A percentile compares a stretch with the other conserved stretches of the same genome.
These are phyloP conservation scores for Eucalyptus shirleyi DNA, from an alignment of 345 rosid genomes.

Conservation along the genomic window DNA sequence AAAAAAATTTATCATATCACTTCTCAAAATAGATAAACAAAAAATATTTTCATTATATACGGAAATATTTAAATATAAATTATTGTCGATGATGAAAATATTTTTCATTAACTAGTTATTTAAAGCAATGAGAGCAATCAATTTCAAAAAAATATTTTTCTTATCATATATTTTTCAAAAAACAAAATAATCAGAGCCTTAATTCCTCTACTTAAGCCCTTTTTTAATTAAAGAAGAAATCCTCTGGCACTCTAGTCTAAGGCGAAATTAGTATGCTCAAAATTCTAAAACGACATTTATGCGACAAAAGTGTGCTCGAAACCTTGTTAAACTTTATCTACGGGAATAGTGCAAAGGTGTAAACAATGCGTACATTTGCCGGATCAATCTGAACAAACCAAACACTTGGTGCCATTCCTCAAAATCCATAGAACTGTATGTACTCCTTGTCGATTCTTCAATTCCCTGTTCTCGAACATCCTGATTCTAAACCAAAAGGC, in stretches of 20 bases:
- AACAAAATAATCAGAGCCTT: neutral
- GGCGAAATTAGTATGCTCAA: neutral
- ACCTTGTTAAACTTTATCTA: neutral
- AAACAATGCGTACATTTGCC: neutral
- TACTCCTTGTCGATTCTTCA: neutral
- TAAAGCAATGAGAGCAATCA: too few relatives aligned
- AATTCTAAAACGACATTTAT: neutral
- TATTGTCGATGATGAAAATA: too few relatives aligned
- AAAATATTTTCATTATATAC: too few relatives aligned
- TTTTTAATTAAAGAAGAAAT: neutral
- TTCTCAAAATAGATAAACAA: too few relatives aligned
- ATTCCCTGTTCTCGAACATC: neutral
- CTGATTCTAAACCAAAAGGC: neutral
- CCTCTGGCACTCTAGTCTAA: neutral
- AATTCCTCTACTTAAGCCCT: neutral
- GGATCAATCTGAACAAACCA: neutral
- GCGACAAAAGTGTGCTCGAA: neutral
- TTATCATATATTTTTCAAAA: too few relatives aligned
- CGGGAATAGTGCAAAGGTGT: neutral
- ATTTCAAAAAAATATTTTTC: too few relatives aligned
- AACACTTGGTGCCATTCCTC: neutral
- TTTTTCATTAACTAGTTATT: too few relatives aligned
- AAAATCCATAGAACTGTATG: neutral
- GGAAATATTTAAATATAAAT: rapidly evolving
- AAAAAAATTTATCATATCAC: too few relatives aligned